These are phyloP conservation scores for Cinnamomum chago DNA, from an alignment of 164 flowering plant species.

Conservation along the genomic window DNA sequence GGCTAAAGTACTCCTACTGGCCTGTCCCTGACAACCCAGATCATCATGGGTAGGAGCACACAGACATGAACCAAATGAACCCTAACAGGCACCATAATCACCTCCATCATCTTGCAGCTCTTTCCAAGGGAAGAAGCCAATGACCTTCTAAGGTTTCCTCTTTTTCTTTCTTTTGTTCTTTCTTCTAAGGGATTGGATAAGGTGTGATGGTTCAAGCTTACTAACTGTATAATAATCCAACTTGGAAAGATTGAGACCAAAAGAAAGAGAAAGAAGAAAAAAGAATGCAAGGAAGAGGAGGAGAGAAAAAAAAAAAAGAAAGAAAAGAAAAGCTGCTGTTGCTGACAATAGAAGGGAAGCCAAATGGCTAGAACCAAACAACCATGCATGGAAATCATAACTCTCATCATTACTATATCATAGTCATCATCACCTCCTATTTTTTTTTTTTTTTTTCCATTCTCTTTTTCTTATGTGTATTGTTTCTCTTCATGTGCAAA, in stretches of 20 bases:
- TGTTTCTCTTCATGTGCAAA: conserved; percentile 9
- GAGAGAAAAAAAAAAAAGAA: conserved; percentile 9
- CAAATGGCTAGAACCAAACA: conserved; percentile 24
- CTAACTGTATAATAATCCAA: conserved; percentile 38
- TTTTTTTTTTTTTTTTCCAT: conserved; percentile 18
- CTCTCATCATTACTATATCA: conserved; percentile 37
- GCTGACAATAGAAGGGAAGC: conserved; percentile 46
- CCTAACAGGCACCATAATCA: conserved; percentile 29
- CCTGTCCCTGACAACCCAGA: conserved; percentile 40
- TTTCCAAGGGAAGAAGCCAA: conserved; percentile 20
- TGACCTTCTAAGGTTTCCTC: conserved; percentile 11
- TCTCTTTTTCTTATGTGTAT: conserved; percentile 3
- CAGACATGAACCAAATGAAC: background rate
- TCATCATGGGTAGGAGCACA: conserved; percentile 10
- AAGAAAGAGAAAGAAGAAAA: conserved; percentile 13
- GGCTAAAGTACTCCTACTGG: conserved; percentile 86
- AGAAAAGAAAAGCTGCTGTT: conserved; percentile 41
- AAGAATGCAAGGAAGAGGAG: background rate
- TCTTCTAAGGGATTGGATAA: background rate
- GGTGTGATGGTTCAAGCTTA: conserved; percentile 26
- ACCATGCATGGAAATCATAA: conserved; percentile 60
- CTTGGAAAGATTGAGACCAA: conserved; percentile 25
- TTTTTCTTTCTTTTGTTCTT: conserved; percentile 12
- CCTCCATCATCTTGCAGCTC: conserved; percentile 28
- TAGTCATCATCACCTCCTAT: conserved; percentile 24